Percentiles rank a stretch among this genome's conserved stretches.
Evolutionary conservation across 148 eudicot species (phyloP).

Genomic region (Agrostemma githago): DNA sequence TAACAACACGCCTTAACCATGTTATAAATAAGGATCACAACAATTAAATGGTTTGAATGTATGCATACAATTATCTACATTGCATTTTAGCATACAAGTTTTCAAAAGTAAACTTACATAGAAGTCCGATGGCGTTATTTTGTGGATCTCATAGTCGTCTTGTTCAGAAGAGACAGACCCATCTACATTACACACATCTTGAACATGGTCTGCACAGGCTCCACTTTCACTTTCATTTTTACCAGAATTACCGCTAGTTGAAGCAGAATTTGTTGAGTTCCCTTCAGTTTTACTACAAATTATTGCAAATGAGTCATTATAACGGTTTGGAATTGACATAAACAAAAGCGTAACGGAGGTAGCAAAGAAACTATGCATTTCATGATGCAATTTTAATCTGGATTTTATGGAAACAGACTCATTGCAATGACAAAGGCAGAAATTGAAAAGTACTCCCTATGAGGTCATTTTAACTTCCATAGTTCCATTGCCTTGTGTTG

Average conservation of each 20-base stretch:
- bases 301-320: not conserved
- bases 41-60: not conserved
- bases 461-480: not conserved
- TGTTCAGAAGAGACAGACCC: not conserved
- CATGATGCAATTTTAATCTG: too few relatives aligned
- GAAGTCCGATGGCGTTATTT: slow-evolving; percentile 16
- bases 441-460: too few relatives aligned
- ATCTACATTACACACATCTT: not conserved
- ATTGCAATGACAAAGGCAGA: too few relatives aligned
- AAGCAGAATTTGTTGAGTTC: not conserved
- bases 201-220: not conserved
- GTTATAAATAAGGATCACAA: not conserved
- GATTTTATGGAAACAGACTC: too few relatives aligned
- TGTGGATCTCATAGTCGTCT: slow-evolving; percentile 19
- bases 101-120: slow-evolving; percentile 16
- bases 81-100: not conserved
- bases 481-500: not conserved
- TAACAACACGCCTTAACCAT: not conserved
- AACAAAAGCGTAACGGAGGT: too few relatives aligned
- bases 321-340: not conserved
- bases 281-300: slow-evolving; percentile 17
- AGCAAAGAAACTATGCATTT: too few relatives aligned
- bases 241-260: not conserved
- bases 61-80: not conserved
- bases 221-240: slow-evolving; percentile 4